A percentile compares a stretch with the other conserved stretches of the same genome.
Conservation (phyloP, 495 filamentous ascomycete species). For the Jackrogersella minutella region DNA sequence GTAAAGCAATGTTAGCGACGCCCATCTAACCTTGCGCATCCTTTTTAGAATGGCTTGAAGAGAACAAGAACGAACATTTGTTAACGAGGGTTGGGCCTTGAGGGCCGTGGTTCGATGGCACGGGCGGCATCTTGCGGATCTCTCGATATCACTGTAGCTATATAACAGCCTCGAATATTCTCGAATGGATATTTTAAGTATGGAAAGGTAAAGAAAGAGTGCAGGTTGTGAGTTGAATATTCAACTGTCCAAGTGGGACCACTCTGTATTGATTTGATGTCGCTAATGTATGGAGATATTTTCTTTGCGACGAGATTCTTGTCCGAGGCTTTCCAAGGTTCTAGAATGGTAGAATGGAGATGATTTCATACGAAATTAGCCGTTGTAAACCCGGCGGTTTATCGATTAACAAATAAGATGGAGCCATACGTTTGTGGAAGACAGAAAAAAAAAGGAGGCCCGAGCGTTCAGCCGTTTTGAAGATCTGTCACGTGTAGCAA, state of each 20-base stretch:
- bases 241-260: conserved; percentile 5
- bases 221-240: not conserved
- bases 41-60: not conserved
- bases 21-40: conserved; percentile 44
- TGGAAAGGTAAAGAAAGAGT: not conserved
- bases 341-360: too few species aligned
- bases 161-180: not conserved
- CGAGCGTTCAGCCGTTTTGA: conserved; percentile 1
- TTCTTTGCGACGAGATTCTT: not conserved
- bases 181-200: not conserved
- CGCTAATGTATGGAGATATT: too few species aligned
- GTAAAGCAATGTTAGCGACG: conserved; percentile 37
- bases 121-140: conserved; percentile 54
- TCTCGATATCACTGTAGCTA: not conserved
- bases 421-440: not conserved
- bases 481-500: conserved; percentile 26
- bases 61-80: conserved; percentile 81
- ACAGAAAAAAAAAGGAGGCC: not conserved
- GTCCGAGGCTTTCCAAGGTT: conserved; percentile 9
- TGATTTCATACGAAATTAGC: conserved; percentile 31
- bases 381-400: conserved; percentile 25
- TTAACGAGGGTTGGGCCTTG: conserved; percentile 84
- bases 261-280: not conserved
- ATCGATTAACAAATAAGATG: conserved; percentile 18
- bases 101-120: conserved; percentile 51